Evolutionary conservation across 768 basidiomycete genomes (phyloP).

Genomic region (Crucibulum laeve): DNA sequence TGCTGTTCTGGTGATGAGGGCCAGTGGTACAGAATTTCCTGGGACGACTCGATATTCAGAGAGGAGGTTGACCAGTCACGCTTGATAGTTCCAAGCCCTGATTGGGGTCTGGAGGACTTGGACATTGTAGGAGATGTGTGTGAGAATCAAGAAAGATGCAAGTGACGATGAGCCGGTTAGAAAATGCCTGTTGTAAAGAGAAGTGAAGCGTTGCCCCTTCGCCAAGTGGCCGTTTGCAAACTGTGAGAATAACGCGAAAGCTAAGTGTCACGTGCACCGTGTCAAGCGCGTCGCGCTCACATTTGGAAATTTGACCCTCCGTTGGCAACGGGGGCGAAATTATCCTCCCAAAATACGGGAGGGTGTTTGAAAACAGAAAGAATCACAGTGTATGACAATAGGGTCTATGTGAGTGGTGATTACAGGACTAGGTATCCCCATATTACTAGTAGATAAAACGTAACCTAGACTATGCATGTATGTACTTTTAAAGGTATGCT

Average conservation of each 20-base stretch:
- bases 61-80: conserved; percentile 56
- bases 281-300: conserved; percentile 1
- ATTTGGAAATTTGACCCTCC: no score
- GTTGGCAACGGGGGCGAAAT: no score
- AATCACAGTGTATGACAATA: background rate
- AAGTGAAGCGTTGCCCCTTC: background rate
- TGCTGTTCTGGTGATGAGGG: conserved; percentile 36
- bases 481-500: conserved; percentile 39
- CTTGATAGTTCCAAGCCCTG: conserved; percentile 56
- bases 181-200: background rate
- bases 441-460: background rate
- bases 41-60: conserved; percentile 26
- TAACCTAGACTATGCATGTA: conserved; percentile 7
- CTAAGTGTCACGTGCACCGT: conserved; percentile 14
- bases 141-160: background rate
- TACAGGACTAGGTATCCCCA: background rate
- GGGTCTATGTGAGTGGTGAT: background rate
- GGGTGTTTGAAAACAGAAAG: background rate
- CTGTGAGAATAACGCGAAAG: conserved; percentile 15
- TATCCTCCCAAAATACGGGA: background rate
- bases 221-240: background rate
- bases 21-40: conserved; percentile 42
- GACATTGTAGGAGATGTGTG: conserved; percentile 14
- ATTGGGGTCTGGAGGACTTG: conserved; percentile 33
- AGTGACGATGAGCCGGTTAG: background rate